These are phyloP conservation scores for Chamaecrista fasciculata DNA, from an alignment of 306 rosid species.

Conservation along the genomic window DNA sequence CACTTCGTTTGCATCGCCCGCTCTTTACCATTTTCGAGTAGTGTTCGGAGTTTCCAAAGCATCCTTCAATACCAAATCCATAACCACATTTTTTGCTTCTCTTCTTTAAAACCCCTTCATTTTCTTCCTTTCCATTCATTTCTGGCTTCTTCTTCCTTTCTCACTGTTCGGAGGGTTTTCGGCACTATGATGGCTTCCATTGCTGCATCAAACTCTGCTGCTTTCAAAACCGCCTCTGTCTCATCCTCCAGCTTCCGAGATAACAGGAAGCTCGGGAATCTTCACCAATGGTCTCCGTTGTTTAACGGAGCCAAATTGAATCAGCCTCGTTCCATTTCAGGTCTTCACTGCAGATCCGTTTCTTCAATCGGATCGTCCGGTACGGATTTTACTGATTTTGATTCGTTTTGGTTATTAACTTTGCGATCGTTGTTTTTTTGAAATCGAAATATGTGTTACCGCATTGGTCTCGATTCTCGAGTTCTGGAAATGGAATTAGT, in stretches of 20 bases:
- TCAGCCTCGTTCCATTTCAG: constrained; percentile 32
- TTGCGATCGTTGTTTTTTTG: neutral
- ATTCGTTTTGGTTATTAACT: neutral
- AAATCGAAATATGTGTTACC: neutral
- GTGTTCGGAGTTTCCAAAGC: constrained; percentile 1
- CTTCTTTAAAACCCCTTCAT: neutral
- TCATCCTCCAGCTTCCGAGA: constrained; percentile 33
- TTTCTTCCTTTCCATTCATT: constrained; percentile 13
- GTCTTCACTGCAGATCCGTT: constrained; percentile 49
- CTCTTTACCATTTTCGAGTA: neutral
- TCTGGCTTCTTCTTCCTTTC: constrained; percentile 37
- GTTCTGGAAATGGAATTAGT: neutral
- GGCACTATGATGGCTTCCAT: constrained; percentile 64
- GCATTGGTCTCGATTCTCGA: neutral
- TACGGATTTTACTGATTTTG: constrained; percentile 11
- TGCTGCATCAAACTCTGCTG: constrained; percentile 54
- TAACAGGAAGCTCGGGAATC: constrained; percentile 32
- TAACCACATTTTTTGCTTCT: neutral
- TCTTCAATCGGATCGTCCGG: constrained; percentile 47
- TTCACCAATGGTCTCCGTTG: constrained; percentile 56
- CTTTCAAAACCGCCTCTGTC: constrained; percentile 41
- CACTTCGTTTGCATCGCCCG: neutral
- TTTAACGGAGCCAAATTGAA: constrained; percentile 18
- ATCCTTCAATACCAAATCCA: neutral
- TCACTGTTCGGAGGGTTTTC: constrained; percentile 29